Evolutionary conservation across 345 rosid species (phyloP).

Genomic region (Sisymbrium altissimum): DNA sequence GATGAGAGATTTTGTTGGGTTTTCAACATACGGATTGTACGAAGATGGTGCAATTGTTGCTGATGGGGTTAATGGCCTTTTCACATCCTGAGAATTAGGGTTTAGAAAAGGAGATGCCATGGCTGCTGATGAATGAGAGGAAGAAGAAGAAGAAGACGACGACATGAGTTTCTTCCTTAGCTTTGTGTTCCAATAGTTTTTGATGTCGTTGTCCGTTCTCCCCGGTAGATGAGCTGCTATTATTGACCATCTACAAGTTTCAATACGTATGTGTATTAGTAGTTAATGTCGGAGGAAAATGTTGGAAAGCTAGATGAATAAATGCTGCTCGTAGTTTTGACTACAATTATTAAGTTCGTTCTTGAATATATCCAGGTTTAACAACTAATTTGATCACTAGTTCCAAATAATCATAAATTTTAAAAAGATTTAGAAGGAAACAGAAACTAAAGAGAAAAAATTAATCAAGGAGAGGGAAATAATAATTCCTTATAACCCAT

Average conservation of each 20-base stretch:
- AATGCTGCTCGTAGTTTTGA: constrained; percentile 26
- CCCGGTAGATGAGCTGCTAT: constrained; percentile 96
- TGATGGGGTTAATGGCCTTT: constrained; percentile 34
- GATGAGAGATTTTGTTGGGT: constrained; percentile 32
- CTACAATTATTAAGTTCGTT: constrained; percentile 21
- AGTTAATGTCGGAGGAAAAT: constrained; percentile 15
- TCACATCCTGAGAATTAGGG: constrained; percentile 36
- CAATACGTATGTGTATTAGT: background rate
- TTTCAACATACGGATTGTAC: constrained; percentile 32
- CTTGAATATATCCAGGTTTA: constrained; percentile 14
- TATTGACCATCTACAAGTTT: constrained; percentile 83
- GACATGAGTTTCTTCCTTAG: constrained; percentile 82
- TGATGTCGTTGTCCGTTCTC: constrained; percentile 92
- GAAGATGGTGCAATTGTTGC: constrained; percentile 37
- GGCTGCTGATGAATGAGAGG: constrained; percentile 23
- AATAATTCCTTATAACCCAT: background rate
- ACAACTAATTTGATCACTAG: background rate
- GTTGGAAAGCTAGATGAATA: constrained; percentile 8
- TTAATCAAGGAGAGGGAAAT: background rate
- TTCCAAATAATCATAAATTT: background rate
- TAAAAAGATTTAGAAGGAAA: background rate
- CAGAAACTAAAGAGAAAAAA: background rate
- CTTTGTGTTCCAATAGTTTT: constrained; percentile 96
- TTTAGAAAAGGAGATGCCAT: constrained; percentile 19
- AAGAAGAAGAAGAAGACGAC: constrained; percentile 15